Evolutionary conservation across 257 asterid species (phyloP).

Genomic region (Plantago ovata): DNA sequence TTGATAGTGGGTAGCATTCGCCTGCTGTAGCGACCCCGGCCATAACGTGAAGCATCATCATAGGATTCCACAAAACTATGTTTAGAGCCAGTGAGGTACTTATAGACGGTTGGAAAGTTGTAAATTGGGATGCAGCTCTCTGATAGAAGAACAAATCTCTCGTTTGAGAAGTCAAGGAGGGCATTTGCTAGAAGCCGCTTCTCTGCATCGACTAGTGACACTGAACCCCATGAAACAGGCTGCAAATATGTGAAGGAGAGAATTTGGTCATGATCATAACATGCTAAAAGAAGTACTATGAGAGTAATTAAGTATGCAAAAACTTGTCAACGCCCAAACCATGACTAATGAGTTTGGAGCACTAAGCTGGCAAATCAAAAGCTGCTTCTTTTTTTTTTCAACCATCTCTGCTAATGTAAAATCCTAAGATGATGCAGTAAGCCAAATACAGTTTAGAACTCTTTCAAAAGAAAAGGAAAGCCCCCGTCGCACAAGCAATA

Average conservation of each 20-base stretch:
- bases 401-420: too few relatives aligned
- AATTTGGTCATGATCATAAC: not conserved
- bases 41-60: constrained; percentile 82
- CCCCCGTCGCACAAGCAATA: not conserved
- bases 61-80: constrained; percentile 77
- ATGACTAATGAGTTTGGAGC: not conserved
- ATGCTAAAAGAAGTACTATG: not conserved
- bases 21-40: constrained; percentile 88
- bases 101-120: constrained; percentile 63
- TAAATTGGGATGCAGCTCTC: constrained; percentile 91
- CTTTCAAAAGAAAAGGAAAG: not conserved
- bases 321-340: not conserved
- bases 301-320: not conserved
- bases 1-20: constrained; percentile 63
- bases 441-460: not conserved
- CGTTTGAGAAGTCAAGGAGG: constrained; percentile 86
- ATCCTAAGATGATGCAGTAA: not conserved
- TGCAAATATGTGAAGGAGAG: constrained; percentile 28
- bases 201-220: constrained; percentile 84
- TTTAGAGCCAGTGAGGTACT: constrained; percentile 53
- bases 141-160: constrained; percentile 81
- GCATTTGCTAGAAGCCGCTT: constrained; percentile 86
- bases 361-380: too few relatives aligned
- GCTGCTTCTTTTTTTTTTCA: too few relatives aligned
- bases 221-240: constrained; percentile 90